Evolutionary conservation across 192 early-diverging fungal genomes (phyloP), one percentile per base, ranked within the genome.

Genomic region (Phycomyces blakesleeanus): DNA sequence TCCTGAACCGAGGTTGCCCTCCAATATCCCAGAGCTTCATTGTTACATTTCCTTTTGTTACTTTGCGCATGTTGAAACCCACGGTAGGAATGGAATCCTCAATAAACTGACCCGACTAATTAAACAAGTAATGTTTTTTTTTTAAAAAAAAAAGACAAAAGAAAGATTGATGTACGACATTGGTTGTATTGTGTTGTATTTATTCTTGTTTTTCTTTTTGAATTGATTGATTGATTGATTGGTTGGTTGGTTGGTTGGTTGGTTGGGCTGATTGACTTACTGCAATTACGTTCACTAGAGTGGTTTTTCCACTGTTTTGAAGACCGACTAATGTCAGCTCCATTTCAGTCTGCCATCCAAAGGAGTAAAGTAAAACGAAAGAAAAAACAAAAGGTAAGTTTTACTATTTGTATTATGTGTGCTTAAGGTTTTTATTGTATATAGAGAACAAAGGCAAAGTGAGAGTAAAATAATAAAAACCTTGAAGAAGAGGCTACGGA

Each of bases 11-110:
- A 51, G 96, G 91, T 72, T 99, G 97, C 10, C 97, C 97, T 42
- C 97, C 97, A 74, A 99, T 87, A 77, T 99, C 97, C 97, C 97
- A 99, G 61, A 99, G 77, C 74, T 98, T 98, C 93, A 99, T 97
- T 15, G 90, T 92, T 29, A 99, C 94, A 52, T 91, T 93, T 63
- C 92, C 90, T 80, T 92, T 91, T 10, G 89, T 88, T 39, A 93
- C 89, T 68, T 90, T 98, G 66, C 96, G 84, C 97, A 99, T 99
- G 72, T 98, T 98, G 75, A 98, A 99, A 11, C 97, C 97, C 21
- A 99, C 94, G 6, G 97, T 99, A 2, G 97, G 97, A 51, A 98
- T 98, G 85, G 85, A 85, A 68, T 93, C 91, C 75, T 93, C 91
- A 1, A 82, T 86, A 60, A 85, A 93, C 68, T 90, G 85, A 18